Evolutionary conservation across 306 rosid species (phyloP), one percentile per base, ranked within the genome.

Genomic region (Citrullus colocynthis): DNA sequence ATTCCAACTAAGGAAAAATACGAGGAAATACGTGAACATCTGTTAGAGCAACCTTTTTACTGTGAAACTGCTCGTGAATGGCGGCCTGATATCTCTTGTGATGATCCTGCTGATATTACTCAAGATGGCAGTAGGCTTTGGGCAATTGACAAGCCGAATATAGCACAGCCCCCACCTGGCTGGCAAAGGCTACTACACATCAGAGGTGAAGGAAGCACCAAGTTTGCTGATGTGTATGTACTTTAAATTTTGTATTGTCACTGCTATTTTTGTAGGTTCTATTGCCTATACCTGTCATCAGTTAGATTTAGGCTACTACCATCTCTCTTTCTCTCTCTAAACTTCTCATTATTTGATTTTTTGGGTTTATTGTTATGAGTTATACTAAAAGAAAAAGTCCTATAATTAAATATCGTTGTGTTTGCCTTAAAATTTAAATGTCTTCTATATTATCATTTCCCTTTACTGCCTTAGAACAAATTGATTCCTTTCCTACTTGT

Each of bases 101-200:
- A 92, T 72, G 97, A 90, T 80, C 97, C 93, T 9, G 88, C 90
- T 30, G 99, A 92, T 75, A 89, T 95, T 82, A 83, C 87, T 74
- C 97, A 95, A 84, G 99, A 95, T 84, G 96, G 88, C 4, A 88
- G 90, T 83, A 85, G 93, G 85, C 81, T 95, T 18, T 95, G 99
- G 99, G 99, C 99, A 24, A 92, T 95, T 69, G 97, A 95, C 86
- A 95, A 91, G 89, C 99, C 99, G 41, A 92, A 73, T 78, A 95
- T 95, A 84, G 93, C 97, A 0, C 92, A 85, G 87, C 92, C 97
- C 39, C 97, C 99, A 14, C 83, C 85, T 8, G 97, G 97, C 9
- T 95, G 99, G 99, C 89, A 92, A 75, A 88, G 99, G 66, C 86
- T 89, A 17, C 87, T 92, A 32, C 83, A 91, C 85, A 95, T 95